Evolutionary conservation across 2,329 filamentous ascomycete genomes (phyloP).

Genomic region (Juglanconis sp.): DNA sequence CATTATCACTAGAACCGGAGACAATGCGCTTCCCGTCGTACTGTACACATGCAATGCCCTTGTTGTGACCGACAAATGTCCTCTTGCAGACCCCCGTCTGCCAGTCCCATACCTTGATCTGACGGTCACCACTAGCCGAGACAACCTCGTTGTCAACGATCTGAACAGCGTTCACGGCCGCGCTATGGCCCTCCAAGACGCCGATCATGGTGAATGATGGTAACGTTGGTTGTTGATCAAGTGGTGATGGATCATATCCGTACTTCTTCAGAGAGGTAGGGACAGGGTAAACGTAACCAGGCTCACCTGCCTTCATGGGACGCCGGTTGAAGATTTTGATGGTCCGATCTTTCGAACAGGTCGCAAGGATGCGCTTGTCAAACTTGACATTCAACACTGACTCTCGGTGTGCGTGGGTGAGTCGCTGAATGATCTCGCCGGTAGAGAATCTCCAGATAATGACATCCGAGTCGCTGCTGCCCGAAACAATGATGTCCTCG

Average conservation of each 20-base stretch:
- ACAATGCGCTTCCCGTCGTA: conserved; percentile 92
- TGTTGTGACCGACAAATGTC: conserved; percentile 82
- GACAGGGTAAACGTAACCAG: conserved; percentile 55
- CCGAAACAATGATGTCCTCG: conserved; percentile 91
- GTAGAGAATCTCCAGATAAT: conserved; percentile 94
- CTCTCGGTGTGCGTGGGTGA: conserved; percentile 76
- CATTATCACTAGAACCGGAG: conserved; percentile 93
- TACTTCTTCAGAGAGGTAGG: conserved; percentile 51
- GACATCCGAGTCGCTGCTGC: conserved; percentile 86
- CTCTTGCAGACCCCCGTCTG: conserved; percentile 71
- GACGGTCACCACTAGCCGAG: conserved; percentile 89
- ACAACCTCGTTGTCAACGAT: conserved; percentile 83
- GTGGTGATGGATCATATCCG: conserved; percentile 44
- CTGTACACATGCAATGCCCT: conserved; percentile 96
- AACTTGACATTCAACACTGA: conserved; percentile 93
- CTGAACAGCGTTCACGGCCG: conserved; percentile 95
- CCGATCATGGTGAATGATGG: conserved; percentile 75
- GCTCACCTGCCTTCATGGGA: conserved; percentile 58
- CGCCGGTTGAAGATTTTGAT: conserved; percentile 94
- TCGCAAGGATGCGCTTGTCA: conserved; percentile 86
- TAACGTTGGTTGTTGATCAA: conserved; percentile 49
- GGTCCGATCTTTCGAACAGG: conserved; percentile 93
- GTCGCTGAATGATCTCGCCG: conserved; percentile 73
- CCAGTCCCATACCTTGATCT: conserved; percentile 94
- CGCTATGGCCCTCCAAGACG: conserved; percentile 76